Base-by-base conservation (phyloP, 768 basidiomycete species). In the Termitomyces sp. region DNA sequence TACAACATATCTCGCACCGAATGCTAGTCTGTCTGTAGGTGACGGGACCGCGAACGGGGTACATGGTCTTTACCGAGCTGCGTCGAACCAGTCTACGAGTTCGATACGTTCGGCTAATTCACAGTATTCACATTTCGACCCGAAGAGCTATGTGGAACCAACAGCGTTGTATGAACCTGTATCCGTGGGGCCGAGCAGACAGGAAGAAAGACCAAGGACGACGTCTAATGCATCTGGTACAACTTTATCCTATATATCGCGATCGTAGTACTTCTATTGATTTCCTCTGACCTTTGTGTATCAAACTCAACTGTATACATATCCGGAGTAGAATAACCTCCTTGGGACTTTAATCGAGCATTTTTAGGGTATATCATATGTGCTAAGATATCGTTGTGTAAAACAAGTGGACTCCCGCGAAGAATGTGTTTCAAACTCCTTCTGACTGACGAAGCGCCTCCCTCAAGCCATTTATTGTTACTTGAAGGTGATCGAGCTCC, bases 31-130 rank as follows among this genome's bases (percentile, higher is more conserved):
- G n/a, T 6, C 60, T 56, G 20, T 8, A 16, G 49, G 8, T 2
- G 20, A 51, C 16, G 33, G 33, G 7, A 50, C 12, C 20, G 48
- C 7, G 32, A 48, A 62, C 8, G 54, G 20, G 18, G 54, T 7
- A 32, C 44, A 60, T 16, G 20, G 39, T 15, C 55, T 65, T 32
- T 40, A 58, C 24, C 64, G 61, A 9, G 46, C 57, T 6, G 12
- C 58, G 12, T 65, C 64, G 6, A 63, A 60, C 32, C 59, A 54
- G 35, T 65, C 64, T 9, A 63, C 60, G 49, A 50, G 18, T 4
- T 65, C 64, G 16, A 20, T 50, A 3, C 50, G 44, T 40, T 65
- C 64, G 22, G 57, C 50, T 7, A 53, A 53, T 40, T 65, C 64
- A 9, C 59, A 55, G 53, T 65, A 65, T 39, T 35, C 55, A 15